Percentiles rank a stretch among this genome's conserved stretches.
These are phyloP conservation scores for Oryza longistaminata DNA, from an alignment of 176 grass and related monocot species.

Conservation along the genomic window DNA sequence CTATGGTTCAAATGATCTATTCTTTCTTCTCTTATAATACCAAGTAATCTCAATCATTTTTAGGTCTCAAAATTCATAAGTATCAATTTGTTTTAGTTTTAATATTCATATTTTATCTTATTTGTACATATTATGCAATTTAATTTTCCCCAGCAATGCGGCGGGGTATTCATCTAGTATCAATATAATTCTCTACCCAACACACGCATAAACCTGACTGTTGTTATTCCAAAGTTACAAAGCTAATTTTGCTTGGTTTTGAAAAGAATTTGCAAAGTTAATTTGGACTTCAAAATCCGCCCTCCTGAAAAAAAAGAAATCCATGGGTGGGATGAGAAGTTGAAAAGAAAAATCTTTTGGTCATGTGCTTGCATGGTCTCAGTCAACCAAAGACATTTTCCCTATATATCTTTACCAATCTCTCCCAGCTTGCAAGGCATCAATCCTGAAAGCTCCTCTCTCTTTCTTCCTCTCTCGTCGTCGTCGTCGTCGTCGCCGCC, in stretches of 20 bases:
- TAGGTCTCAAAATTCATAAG: too few species aligned
- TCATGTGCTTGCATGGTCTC: background rate
- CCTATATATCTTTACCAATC: background rate
- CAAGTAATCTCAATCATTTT: too few species aligned
- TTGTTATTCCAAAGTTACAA: background rate
- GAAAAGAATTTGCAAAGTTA: background rate
- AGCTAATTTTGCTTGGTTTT: background rate
- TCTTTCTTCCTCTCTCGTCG: background rate
- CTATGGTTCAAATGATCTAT: too few species aligned
- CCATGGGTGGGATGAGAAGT: background rate
- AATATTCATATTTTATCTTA: too few species aligned
- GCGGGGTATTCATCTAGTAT: too few species aligned
- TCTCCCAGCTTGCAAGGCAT: background rate
- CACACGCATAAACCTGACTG: background rate
- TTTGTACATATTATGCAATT: too few species aligned
- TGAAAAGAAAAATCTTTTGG: background rate
- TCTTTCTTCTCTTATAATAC: too few species aligned
- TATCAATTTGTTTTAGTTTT: too few species aligned
- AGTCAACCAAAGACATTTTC: background rate
- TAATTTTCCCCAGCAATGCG: too few species aligned
- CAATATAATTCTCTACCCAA: background rate
- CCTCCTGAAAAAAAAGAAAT: background rate
- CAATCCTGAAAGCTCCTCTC: background rate
- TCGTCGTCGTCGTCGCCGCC: background rate
- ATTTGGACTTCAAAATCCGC: background rate